Evolutionary conservation across 768 basidiomycete genomes (phyloP).

Genomic region (Boletus reticulatus): DNA sequence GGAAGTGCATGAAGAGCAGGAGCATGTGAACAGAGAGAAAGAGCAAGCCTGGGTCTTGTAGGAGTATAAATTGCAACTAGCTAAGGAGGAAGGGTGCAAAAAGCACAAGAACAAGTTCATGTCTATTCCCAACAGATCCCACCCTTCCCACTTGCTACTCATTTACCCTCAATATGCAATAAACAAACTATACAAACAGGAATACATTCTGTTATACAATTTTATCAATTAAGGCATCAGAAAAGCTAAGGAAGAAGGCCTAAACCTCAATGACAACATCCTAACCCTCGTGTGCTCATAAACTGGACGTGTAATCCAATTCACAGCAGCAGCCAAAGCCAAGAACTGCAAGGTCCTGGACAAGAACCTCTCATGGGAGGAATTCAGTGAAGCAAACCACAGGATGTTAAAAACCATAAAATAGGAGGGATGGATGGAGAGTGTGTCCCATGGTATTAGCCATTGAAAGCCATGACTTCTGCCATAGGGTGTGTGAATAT

Average conservation of each 20-base stretch:
- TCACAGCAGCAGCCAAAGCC: neutral
- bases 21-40: too few species aligned
- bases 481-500: neutral
- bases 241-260: too few species aligned
- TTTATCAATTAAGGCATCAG: neutral
- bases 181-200: neutral
- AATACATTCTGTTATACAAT: neutral
- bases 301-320: neutral
- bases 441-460: neutral
- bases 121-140: neutral
- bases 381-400: neutral
- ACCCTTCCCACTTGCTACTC: neutral
- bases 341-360: neutral
- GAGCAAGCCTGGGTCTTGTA: too few species aligned
- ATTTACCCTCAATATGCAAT: neutral
- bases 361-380: neutral
- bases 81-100: neutral
- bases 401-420: neutral
- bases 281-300: too few species aligned
- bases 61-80: neutral
- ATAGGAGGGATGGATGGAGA: neutral
- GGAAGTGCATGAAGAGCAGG: too few species aligned
- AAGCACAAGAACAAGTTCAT: neutral
- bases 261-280: too few species aligned
- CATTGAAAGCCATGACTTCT: neutral